A percentile compares a stretch with the other conserved stretches of the same genome.
These are phyloP conservation scores for Ilyonectria robusta DNA, from an alignment of 2,329 filamentous ascomycete genomes.

Conservation along the genomic window DNA sequence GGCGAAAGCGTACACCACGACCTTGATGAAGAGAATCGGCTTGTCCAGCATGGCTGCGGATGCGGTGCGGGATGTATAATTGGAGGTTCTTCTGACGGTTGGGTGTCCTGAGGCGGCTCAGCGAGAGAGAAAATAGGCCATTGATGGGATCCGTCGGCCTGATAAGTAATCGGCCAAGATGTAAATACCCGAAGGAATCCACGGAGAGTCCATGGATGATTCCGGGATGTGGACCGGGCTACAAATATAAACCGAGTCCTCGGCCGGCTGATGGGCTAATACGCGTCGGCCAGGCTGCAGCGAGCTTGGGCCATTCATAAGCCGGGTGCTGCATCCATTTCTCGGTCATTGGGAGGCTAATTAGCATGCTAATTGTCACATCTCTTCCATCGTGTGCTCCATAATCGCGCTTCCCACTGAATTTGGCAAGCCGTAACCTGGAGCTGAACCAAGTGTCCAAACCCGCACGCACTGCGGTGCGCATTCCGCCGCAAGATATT, in stretches of 20 bases:
- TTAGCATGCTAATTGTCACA: background rate
- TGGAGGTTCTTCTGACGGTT: background rate
- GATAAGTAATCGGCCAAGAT: background rate
- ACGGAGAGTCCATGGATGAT: conserved; percentile 7
- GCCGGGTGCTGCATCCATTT: background rate
- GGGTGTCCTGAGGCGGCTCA: no score
- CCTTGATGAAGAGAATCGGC: conserved; percentile 47
- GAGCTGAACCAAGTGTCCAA: background rate
- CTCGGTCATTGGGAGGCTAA: background rate
- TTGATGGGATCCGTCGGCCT: background rate
- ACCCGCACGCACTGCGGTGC: background rate
- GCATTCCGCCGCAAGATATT: background rate
- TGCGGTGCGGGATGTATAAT: background rate
- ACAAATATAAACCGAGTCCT: background rate
- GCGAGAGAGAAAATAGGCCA: background rate
- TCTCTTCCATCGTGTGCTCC: background rate
- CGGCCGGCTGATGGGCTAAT: background rate
- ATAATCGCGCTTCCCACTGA: background rate
- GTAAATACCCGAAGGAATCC: background rate
- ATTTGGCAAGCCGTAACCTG: background rate
- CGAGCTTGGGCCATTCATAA: background rate
- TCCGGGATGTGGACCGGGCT: background rate
- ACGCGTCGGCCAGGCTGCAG: background rate
- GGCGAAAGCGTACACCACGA: conserved; percentile 47
- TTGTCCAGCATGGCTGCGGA: conserved; percentile 48